Conservation (phyloP, 257 asterid genomes). For the Forsythia viridissima region DNA sequence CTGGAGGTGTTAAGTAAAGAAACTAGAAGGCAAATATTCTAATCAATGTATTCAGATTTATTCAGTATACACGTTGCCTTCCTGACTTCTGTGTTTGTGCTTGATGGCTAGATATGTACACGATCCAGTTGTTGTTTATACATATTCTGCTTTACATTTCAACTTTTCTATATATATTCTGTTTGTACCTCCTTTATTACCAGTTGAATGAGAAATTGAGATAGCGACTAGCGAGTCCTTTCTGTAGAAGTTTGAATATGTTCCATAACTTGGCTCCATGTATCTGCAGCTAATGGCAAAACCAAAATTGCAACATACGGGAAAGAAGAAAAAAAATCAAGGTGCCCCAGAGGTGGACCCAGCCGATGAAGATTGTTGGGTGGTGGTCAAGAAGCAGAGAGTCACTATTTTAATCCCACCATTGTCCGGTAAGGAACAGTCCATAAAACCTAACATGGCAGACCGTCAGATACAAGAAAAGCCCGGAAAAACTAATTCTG, state of each 20-base stretch:
- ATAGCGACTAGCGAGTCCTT: neutral
- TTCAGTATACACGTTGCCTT: neutral
- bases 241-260: constrained; percentile 1
- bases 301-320: constrained; percentile 44
- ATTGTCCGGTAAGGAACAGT: constrained; percentile 44
- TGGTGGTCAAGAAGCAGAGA: constrained; percentile 79
- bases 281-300: constrained; percentile 53
- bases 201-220: neutral
- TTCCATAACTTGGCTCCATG: neutral
- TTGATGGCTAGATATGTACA: neutral
- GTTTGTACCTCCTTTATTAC: neutral
- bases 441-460: constrained; percentile 29
- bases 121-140: neutral
- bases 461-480: constrained; percentile 35
- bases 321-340: constrained; percentile 42
- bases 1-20: neutral
- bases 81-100: neutral
- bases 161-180: neutral
- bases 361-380: constrained; percentile 58
- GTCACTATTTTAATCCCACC: constrained; percentile 81
- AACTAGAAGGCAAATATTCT: neutral
- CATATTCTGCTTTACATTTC: neutral
- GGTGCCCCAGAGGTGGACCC: constrained; percentile 28
- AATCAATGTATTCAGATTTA: neutral
- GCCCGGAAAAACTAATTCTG: constrained; percentile 33